Conservation (phyloP, 441 rosid species). For the Kokia cookei region DNA sequence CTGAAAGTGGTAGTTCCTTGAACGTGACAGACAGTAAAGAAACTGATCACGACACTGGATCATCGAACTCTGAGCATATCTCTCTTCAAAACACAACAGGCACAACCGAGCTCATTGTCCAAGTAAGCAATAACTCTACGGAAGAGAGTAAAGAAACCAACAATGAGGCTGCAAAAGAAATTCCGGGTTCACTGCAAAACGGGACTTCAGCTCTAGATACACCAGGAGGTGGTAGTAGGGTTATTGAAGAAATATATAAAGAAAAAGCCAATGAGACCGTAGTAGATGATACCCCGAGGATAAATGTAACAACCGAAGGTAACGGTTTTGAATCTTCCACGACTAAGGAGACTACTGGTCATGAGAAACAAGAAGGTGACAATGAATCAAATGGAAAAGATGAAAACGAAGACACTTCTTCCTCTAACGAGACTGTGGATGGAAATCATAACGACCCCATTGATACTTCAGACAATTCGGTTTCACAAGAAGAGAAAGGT, state of each 20-base stretch:
- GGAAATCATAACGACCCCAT: constrained; percentile 22
- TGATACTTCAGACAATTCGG: constrained; percentile 33
- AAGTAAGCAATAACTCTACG: constrained; percentile 15
- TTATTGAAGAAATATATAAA: constrained; percentile 22
- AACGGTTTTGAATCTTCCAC: constrained; percentile 1
- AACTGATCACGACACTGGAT: constrained; percentile 16
- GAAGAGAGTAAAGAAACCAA: constrained; percentile 29
- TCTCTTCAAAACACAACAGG: constrained; percentile 6
- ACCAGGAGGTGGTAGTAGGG: constrained; percentile 22
- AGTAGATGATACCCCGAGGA: constrained; percentile 16
- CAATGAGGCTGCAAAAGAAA: constrained; percentile 19
- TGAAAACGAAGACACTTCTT: constrained; percentile 15
- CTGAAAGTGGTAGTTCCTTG: constrained; percentile 12
- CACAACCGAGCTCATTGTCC: constrained; percentile 11
- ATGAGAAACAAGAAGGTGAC: constrained; percentile 12
- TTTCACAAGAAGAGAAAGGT: constrained; percentile 38
- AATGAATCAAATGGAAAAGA: constrained; percentile 31
- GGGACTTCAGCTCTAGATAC: constrained; percentile 35
- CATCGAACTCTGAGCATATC: constrained; percentile 8
- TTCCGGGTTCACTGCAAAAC: constrained; percentile 27
- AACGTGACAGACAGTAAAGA: constrained; percentile 27
- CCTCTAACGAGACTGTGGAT: constrained; percentile 19
- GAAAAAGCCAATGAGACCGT: constrained; percentile 21
- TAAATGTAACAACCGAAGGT: constrained; percentile 24
- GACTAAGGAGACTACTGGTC: neutral